Evolutionary conservation across 768 basidiomycete genomes (phyloP), one percentile per base, ranked within the genome.

Genomic region (Boletus rex-veris): DNA sequence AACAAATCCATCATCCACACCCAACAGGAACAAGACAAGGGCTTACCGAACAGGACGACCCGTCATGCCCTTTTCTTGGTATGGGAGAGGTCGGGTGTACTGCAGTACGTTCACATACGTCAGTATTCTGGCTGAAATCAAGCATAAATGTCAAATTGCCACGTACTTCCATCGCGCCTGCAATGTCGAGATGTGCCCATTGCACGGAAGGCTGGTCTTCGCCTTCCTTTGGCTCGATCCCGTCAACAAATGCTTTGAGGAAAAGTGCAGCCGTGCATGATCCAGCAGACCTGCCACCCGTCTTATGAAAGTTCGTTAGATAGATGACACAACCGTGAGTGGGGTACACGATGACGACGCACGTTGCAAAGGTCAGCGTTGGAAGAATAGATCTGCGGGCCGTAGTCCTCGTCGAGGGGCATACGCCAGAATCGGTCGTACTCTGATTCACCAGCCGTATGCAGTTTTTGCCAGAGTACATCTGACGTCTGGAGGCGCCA

Each of bases 131-230:
- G 9, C 5, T 21, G 9, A 43, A 41, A 45, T 44, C 1, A 37
- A 5, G 42, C 5, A 58, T 35, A 1, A 52, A 59, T 11, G 51
- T 50, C 37, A 56, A 55, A 44, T 57, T 51, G 26, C 41, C 49
- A 69, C 76, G 48, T 38, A 82, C 82, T 71, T 90, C 88, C 87
- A 89, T 89, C 16, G 80, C 71, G 14, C 88, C 85, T 11, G 83
- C 90, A 53, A 92, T 92, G 63, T 95, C 92, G 40, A 93, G 71
- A 68, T 94, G 92, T 1, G 92, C 92, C 90, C 92, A 95, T 56
- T 83, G 81, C 59, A 91, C 71, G 12, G 73, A 67, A 6, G 81
- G 75, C 6, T 75, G 75, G 45, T 76, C 77, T 52, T 77, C 63
- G 41, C 81, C 84, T 12, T 82, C 77, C 62, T 80, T 78, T 2